Base-by-base conservation (phyloP, 805 yeast species). In the Teunomyces lycoperdinae region DNA sequence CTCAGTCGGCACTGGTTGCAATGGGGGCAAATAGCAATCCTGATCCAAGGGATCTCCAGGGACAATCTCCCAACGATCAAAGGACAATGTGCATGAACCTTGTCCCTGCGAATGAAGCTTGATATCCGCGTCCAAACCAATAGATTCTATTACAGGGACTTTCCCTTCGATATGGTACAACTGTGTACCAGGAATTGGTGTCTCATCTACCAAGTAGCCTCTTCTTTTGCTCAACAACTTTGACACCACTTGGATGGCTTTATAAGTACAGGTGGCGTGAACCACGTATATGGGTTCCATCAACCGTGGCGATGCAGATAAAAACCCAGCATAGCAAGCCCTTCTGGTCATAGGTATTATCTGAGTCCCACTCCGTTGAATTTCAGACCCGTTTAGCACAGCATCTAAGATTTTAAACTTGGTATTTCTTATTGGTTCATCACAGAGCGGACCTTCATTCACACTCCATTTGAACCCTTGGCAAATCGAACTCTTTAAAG, bases 41-140 rank as follows among this genome's bases (percentile, higher is more conserved):
- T 70, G 67, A 62, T 92, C 96, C 57, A 92, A 60, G 7, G 97
- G 98, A 67, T 92, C 89, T 0, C 99, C 99, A 1, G 96, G 96
- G 0, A 88, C 95, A 2, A 73, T 64, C 16, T 79, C 77, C 96
- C 97, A 94, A 48, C 75, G 77, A 47, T 76, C 76, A 64, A 88
- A 89, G 42, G 77, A 77, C 51, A 85, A 61, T 42, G 80, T 80
- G 41, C 89, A 80, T 73, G 81, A 75, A 0, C 94, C 91, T 56
- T 80, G 85, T 4, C 97, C 97, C 52, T 81, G 83, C 0, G 96
- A 83, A 9, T 83, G 78, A 9, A 89, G 64, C 52, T 96, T 67
- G 29, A 94, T 67, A 62, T 94, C 99, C 0, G 96, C 82, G 59
- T 89, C 97, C 42, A 94, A 74, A 0, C 98, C 99, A 46, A 85